Conservation (phyloP, 768 basidiomycete genomes). For the Boletus reticulatus region DNA sequence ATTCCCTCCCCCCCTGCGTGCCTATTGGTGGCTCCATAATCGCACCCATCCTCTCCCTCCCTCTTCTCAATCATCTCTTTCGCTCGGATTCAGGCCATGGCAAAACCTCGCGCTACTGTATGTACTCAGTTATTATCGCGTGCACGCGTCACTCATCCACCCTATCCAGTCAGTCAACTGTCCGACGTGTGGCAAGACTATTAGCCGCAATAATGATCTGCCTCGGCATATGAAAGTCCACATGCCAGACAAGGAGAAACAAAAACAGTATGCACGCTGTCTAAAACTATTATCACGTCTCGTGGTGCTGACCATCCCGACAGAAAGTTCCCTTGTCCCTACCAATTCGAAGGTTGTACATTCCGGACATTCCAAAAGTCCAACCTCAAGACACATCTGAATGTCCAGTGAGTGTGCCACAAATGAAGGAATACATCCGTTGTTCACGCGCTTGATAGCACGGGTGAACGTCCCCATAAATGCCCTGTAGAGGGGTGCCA, state of each 20-base stretch:
- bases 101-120: constrained; percentile 1
- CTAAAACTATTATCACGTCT: too few relatives aligned
- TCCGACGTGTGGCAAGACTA: background rate
- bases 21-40: too few relatives aligned
- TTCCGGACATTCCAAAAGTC: constrained; percentile 26
- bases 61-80: background rate
- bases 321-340: constrained; percentile 27
- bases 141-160: background rate
- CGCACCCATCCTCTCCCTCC: background rate
- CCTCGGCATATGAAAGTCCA: constrained; percentile 27
- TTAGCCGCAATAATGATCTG: constrained; percentile 28
- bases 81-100: background rate
- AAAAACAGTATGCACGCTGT: constrained; percentile 20
- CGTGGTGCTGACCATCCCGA: constrained; percentile 1
- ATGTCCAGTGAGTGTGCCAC: constrained; percentile 27
- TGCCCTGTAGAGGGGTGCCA: background rate
- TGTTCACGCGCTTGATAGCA: constrained; percentile 10
- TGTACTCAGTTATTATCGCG: background rate
- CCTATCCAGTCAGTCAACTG: background rate
- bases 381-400: constrained; percentile 26
- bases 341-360: constrained; percentile 11
- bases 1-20: background rate
- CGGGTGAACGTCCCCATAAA: constrained; percentile 4
- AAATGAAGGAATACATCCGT: background rate
- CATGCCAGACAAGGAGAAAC: constrained; percentile 15